A percentile compares a stretch with the other conserved stretches of the same genome.
Evolutionary conservation across 2,329 filamentous ascomycete species (phyloP).

Genomic region (Claviceps capensis): DNA sequence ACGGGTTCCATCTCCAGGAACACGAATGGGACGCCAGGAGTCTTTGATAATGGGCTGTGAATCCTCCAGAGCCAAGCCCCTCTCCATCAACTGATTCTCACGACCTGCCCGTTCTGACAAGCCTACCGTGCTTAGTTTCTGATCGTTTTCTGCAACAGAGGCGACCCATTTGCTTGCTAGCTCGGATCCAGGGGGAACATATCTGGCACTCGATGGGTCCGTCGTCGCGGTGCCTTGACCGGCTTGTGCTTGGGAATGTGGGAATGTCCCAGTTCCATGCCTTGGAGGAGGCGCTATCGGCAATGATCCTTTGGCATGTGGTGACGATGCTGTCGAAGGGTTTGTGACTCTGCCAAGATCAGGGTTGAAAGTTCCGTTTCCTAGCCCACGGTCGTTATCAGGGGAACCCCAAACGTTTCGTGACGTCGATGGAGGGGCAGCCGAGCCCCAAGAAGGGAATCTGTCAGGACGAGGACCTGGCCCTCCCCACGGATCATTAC

Average conservation of each 20-base stretch:
- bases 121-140: conserved; percentile 26
- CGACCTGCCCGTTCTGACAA: conserved; percentile 26
- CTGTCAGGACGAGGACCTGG: conserved; percentile 30
- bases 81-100: conserved; percentile 30
- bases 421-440: conserved; percentile 25
- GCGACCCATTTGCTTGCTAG: conserved; percentile 28
- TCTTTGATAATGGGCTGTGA: conserved; percentile 36
- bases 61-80: conserved; percentile 30
- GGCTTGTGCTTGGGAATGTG: conserved; percentile 14
- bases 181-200: conserved; percentile 16
- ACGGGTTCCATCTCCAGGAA: conserved; percentile 23
- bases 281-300: conserved; percentile 30
- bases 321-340: conserved; percentile 19
- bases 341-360: conserved; percentile 39
- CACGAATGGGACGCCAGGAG: conserved; percentile 35
- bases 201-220: conserved; percentile 18
- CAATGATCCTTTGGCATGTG: conserved; percentile 26
- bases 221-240: conserved; percentile 12
- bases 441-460: conserved; percentile 35
- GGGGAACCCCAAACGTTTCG: conserved; percentile 64
- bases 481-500: conserved; percentile 24
- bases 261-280: neutral
- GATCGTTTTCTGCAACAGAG: conserved; percentile 32
- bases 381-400: conserved; percentile 56
- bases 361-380: conserved; percentile 63